Evolutionary conservation across 768 basidiomycete genomes (phyloP).

Genomic region (Kondoa subrosea): DNA sequence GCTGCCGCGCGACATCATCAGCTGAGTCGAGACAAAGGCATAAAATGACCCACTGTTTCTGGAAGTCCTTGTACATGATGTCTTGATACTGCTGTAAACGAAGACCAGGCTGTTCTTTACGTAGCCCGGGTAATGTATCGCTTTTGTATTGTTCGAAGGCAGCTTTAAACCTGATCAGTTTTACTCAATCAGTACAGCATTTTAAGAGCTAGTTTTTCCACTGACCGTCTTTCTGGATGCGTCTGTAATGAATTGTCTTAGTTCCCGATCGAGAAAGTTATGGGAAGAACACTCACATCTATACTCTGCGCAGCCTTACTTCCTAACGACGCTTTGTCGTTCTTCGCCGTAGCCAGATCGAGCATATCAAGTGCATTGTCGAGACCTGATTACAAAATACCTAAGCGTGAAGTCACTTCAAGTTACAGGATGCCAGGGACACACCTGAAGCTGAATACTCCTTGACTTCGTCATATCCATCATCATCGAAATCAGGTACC

Average conservation of each 20-base stretch:
- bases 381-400: background rate
- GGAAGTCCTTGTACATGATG: constrained; percentile 32
- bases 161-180: constrained; percentile 35
- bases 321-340: constrained; percentile 33
- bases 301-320: constrained; percentile 26
- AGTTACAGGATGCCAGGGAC: background rate
- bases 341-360: constrained; percentile 33
- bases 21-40: constrained; percentile 13
- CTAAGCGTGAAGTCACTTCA: background rate
- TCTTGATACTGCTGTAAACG: constrained; percentile 33
- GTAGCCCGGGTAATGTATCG: constrained; percentile 9
- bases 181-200: background rate
- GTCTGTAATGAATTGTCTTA: background rate
- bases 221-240: background rate
- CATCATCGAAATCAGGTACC: constrained; percentile 23
- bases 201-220: background rate
- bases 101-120: constrained; percentile 35
- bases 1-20: background rate
- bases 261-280: background rate
- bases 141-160: constrained; percentile 32
- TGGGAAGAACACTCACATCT: constrained; percentile 15
- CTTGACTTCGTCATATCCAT: constrained; percentile 10
- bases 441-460: constrained; percentile 20
- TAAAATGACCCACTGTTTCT: constrained; percentile 33
- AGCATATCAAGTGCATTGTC: constrained; percentile 34